Percentiles rank a stretch among this genome's conserved stretches.
Evolutionary conservation across 352 stramenopile species (phyloP).

Genomic region (Pythium periplocum): DNA sequence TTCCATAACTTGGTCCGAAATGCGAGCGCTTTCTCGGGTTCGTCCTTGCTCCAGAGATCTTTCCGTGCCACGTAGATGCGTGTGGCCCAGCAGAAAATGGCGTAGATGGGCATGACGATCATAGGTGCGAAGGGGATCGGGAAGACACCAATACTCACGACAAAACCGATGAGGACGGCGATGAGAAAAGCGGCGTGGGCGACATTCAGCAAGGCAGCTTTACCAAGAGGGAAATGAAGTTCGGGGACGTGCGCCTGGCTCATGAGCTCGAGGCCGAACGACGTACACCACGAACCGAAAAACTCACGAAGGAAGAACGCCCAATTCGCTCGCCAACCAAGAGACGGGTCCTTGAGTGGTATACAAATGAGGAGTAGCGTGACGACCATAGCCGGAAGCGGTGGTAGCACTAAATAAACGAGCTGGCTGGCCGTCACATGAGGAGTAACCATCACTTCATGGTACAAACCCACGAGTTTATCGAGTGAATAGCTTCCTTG

Average conservation of each 20-base stretch:
- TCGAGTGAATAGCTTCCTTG: too few species aligned
- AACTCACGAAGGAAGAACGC: conserved; percentile 2
- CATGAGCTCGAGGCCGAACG: neutral
- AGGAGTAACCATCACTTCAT: too few species aligned
- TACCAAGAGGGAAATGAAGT: neutral
- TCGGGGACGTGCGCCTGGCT: conserved; percentile 2
- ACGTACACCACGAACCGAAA: neutral
- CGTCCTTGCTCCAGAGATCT: too few species aligned
- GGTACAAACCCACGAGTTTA: too few species aligned
- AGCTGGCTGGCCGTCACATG: too few species aligned
- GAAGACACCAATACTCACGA: neutral
- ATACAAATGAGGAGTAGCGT: too few species aligned
- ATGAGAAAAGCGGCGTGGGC: neutral
- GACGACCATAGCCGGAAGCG: too few species aligned
- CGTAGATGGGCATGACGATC: conserved; percentile 1
- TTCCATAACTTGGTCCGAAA: too few species aligned
- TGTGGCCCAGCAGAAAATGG: neutral
- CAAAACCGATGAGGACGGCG: neutral
- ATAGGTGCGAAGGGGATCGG: conserved; percentile 3
- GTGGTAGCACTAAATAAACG: too few species aligned
- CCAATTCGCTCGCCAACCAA: conserved; percentile 1
- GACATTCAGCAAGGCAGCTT: neutral
- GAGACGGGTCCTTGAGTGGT: conserved; percentile 2
- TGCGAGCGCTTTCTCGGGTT: too few species aligned
- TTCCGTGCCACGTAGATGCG: too few species aligned